Conservation (phyloP, 208 protist species). For the Trypanosomatidae sp. region DNA sequence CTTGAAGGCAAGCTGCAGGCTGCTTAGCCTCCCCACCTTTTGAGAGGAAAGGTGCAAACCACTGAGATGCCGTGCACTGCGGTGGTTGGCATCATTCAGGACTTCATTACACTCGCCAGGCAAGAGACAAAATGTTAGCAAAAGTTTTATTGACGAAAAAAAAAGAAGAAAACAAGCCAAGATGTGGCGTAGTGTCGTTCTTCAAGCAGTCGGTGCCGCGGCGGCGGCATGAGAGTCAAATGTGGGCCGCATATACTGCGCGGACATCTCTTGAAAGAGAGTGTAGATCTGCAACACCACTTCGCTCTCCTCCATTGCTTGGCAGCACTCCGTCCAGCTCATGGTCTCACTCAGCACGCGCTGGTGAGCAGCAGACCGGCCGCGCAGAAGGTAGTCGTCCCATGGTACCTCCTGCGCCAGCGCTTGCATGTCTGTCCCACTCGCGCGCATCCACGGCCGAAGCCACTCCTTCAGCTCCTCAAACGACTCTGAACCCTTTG, state of each 20-base stretch:
- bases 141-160: neutral
- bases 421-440: slow-evolving; percentile 13
- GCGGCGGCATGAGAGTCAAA: neutral
- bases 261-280: slow-evolving; percentile 32
- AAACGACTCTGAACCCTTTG: slow-evolving; percentile 19
- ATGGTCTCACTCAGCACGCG: slow-evolving; percentile 28
- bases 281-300: slow-evolving; percentile 42
- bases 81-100: neutral
- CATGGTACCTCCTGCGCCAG: slow-evolving; percentile 70
- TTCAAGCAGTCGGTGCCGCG: neutral
- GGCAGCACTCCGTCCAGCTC: slow-evolving; percentile 37
- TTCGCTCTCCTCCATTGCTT: slow-evolving; percentile 31
- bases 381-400: slow-evolving; percentile 76
- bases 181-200: neutral
- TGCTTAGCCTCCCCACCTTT: neutral
- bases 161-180: neutral
- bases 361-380: slow-evolving; percentile 23
- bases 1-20: neutral
- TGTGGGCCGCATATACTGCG: slow-evolving; percentile 18
- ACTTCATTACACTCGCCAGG: neutral
- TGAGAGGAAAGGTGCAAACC: neutral
- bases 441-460: slow-evolving; percentile 38
- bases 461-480: slow-evolving; percentile 58
- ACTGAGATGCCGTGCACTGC: neutral
- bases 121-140: neutral